phyloP scores from a whole-genome alignment of 306 rosid genomes.

The Inga laurina region DNA sequence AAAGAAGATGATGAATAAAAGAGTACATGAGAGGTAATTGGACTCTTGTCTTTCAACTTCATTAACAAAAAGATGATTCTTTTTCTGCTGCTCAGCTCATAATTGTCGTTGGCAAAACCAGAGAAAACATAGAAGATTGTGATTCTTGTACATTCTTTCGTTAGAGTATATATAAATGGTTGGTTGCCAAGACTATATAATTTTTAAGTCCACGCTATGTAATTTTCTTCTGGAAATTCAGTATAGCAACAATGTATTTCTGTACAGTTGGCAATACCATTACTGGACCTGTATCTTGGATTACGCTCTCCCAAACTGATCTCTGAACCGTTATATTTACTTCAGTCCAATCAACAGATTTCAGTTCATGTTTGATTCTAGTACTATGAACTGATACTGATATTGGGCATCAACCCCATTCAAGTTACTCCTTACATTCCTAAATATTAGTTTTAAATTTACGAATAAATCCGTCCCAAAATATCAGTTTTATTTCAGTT shows the following conservation, averaged over 20 bases:
- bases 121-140: constrained; percentile 34
- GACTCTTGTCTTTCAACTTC: constrained; percentile 27
- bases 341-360: not conserved
- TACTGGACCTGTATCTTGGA: constrained; percentile 36
- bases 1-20: constrained; percentile 42
- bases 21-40: constrained; percentile 27
- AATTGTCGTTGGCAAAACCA: constrained; percentile 32
- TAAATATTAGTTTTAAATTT: too few species aligned
- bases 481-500: too few species aligned
- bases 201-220: constrained; percentile 34
- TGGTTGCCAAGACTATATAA: not conserved
- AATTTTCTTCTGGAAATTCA: constrained; percentile 41
- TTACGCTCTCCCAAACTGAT: not conserved
- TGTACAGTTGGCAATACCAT: constrained; percentile 51
- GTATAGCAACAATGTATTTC: constrained; percentile 39
- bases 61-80: constrained; percentile 37
- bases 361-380: not conserved
- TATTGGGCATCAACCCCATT: too few species aligned
- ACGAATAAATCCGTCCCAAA: too few species aligned
- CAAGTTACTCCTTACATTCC: too few species aligned
- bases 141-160: constrained; percentile 62
- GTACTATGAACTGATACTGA: not conserved
- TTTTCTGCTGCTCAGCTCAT: constrained; percentile 35
- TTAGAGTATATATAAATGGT: constrained; percentile 20
- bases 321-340: not conserved